phyloP scores from a whole-genome alignment of 2,329 filamentous ascomycete species.

The Xylaria sp. region DNA sequence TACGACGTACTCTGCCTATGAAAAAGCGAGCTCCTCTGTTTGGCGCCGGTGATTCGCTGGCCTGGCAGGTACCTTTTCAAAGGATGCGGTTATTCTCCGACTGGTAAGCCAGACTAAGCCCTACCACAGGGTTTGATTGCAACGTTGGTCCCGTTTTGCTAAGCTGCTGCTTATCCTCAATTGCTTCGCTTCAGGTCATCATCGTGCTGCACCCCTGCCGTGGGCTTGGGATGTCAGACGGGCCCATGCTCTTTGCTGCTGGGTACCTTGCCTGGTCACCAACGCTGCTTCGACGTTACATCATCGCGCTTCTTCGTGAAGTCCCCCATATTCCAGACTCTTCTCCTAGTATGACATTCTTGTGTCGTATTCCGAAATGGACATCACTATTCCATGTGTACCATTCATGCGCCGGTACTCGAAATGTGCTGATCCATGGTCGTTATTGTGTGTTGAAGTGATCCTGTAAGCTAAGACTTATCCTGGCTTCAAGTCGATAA shows the following conservation, averaged over 20 bases:
- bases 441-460: background rate
- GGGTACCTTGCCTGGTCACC: background rate
- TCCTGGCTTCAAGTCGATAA: background rate
- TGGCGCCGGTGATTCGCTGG: background rate
- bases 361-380: constrained; percentile 9
- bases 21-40: background rate
- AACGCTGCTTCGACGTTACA: constrained; percentile 8
- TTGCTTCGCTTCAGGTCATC: constrained; percentile 6
- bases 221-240: constrained; percentile 3
- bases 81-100: constrained; percentile 9
- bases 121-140: constrained; percentile 31
- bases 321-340: background rate
- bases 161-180: constrained; percentile 9
- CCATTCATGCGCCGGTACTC: constrained; percentile 1
- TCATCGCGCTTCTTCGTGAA: background rate
- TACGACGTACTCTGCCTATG: background rate
- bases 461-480: constrained; percentile 3
- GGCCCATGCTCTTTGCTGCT: constrained; percentile 8
- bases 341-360: background rate
- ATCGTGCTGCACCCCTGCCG: constrained; percentile 18
- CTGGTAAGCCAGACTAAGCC: constrained; percentile 20
- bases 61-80: background rate
- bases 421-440: background rate
- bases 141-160: background rate
- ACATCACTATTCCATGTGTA: background rate